Evolutionary conservation across 192 early-diverging fungal genomes (phyloP), one percentile per base, ranked within the genome.

Genomic region (Dissophora globulifera): DNA sequence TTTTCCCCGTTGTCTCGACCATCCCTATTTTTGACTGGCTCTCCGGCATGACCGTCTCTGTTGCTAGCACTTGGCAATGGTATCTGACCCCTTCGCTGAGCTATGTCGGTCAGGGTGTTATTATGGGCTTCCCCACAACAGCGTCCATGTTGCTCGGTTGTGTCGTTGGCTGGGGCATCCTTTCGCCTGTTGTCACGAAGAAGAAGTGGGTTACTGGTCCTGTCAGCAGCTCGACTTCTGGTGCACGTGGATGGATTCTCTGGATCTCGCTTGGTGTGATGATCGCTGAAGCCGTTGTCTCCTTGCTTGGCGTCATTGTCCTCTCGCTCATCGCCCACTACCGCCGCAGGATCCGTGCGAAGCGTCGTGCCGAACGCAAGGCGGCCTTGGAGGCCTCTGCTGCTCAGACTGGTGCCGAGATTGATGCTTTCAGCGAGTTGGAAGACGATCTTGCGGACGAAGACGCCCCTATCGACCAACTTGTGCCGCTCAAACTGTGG

Each of bases 191-290:
- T 1, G 88, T 89, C 8, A 87, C 85, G 31, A 80, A 80, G 32
- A 79, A 83, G 15, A 82, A 85, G 15, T 93, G 92, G 92, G 90
- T 89, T 6, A 85, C 88, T 0, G 92, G 92, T 3, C 81, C 84
- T 23, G 87, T 93, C 11, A 64, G 81, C 32, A 89, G 91, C 58
- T 92, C 89, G 84, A 93, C 91, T 47, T 79, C 65, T 0, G 92
- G 92, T 3, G 86, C 85, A 27, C 85, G 86, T 35, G 92, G 92
- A 2, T 93, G 92, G 92, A 93, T 93, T 60, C 76, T 93, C 47
- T 93, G 92, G 92, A 81, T 93, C 29, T 92, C 90, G 29, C 82
- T 93, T n/a, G 88, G 88, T 19, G 86, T 93, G 9, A 93, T 93
- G 92, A 89, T 93, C 50, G 83, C 92, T 10, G 92, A 93, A 29